A percentile compares a stretch with the other conserved stretches of the same genome.
phyloP scores from a whole-genome alignment of 2,329 filamentous ascomycete species.

The Neopestalotiopsis sp. region DNA sequence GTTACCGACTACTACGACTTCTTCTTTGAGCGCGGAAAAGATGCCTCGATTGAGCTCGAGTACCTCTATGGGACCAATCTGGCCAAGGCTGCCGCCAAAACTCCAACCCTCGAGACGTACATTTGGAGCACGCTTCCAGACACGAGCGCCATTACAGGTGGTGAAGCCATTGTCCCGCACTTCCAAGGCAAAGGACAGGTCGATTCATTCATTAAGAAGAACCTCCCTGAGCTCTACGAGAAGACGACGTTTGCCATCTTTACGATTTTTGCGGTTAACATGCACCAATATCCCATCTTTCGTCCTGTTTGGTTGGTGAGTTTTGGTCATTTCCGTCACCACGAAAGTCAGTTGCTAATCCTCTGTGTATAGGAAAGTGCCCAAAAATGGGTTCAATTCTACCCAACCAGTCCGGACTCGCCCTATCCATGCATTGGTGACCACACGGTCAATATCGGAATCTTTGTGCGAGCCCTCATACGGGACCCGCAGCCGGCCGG shows the following conservation, averaged over 20 bases:
- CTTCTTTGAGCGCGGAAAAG: constrained; percentile 7
- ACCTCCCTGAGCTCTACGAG: background rate
- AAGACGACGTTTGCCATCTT: constrained; percentile 19
- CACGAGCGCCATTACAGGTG: constrained; percentile 15
- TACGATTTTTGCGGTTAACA: background rate
- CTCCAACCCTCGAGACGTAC: constrained; percentile 14
- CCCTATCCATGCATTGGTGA: background rate
- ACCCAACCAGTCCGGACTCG: background rate
- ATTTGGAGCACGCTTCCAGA: constrained; percentile 20
- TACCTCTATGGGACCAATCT: constrained; percentile 16
- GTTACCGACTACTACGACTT: constrained; percentile 24
- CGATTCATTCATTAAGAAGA: constrained; percentile 11
- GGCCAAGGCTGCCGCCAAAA: constrained; percentile 6
- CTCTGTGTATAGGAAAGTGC: background rate
- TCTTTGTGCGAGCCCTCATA: background rate
- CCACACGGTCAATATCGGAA: background rate
- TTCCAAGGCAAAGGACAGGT: constrained; percentile 20
- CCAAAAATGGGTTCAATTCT: background rate
- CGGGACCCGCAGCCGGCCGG: background rate
- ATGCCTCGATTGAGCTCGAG: constrained; percentile 15
- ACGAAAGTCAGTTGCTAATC: background rate
- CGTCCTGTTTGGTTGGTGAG: background rate
- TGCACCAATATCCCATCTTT: background rate
- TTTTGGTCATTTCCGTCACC: background rate
- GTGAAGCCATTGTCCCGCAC: constrained; percentile 14